These are phyloP conservation scores for Gnetum montanum DNA, from an alignment of 75 land plant genomes.

Conservation along the genomic window DNA sequence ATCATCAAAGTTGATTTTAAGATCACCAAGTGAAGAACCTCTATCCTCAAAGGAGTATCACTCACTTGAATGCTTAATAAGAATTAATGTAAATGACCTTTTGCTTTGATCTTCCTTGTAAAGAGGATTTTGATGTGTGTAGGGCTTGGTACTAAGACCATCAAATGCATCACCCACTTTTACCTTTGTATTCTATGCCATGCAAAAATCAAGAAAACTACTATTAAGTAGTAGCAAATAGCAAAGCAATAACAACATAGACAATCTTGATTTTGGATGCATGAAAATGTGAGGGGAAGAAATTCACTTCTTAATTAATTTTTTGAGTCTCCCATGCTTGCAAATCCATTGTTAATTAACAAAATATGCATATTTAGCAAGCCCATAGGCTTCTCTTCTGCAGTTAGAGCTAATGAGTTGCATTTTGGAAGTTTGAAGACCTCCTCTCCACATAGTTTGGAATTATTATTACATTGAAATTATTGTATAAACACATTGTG, in stretches of 20 bases:
- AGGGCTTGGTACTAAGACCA: background rate
- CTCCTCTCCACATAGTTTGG: conserved; percentile 19
- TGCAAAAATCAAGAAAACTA: conserved; percentile 7
- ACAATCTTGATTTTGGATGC: conserved; percentile 8
- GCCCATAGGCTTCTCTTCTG: conserved; percentile 19
- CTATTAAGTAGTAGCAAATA: background rate
- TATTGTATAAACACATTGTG: no score
- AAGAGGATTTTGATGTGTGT: conserved; percentile 1
- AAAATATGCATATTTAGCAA: conserved; percentile 3
- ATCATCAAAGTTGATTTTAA: conserved; percentile 24
- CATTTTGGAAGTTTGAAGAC: conserved; percentile 11
- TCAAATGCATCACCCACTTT: conserved; percentile 18
- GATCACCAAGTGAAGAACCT: conserved; percentile 8
- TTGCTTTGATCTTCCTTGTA: conserved; percentile 25
- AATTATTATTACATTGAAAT: conserved; percentile 23
- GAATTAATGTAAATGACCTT: conserved; percentile 34
- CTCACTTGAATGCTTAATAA: conserved; percentile 46
- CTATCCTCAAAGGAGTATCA: conserved; percentile 44
- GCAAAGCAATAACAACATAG: conserved; percentile 10
- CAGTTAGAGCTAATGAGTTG: background rate
- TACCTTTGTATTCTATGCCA: conserved; percentile 19
- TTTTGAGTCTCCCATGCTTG: conserved; percentile 25
- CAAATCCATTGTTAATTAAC: background rate
- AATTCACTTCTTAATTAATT: conserved; percentile 3
- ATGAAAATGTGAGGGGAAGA: conserved; percentile 16